Evolutionary conservation across 2,329 filamentous ascomycete species (phyloP).

Genomic region (Sordariomycetes sp.): DNA sequence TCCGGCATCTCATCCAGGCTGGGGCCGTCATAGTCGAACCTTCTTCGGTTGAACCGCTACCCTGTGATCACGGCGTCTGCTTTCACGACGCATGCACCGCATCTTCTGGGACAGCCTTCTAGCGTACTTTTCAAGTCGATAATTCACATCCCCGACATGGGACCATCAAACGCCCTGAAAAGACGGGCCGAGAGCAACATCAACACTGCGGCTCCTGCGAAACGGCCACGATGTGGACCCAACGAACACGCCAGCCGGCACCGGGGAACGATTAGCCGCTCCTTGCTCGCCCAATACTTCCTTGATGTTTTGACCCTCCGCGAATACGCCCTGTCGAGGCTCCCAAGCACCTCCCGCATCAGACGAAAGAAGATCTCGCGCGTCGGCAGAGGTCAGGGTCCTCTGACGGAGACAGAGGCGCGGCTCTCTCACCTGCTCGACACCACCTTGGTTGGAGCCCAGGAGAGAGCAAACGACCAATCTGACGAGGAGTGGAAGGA

Average conservation of each 20-base stretch:
- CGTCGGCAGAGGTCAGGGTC: conserved; percentile 25
- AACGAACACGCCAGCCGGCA: neutral
- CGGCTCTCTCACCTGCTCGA: conserved; percentile 8
- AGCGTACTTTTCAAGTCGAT: neutral
- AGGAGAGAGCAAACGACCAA: conserved; percentile 1
- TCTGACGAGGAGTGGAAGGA: conserved; percentile 33
- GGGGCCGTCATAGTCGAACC: neutral
- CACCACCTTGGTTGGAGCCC: conserved; percentile 6
- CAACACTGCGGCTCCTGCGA: neutral
- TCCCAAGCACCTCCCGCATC: conserved; percentile 54
- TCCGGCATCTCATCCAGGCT: too few species aligned
- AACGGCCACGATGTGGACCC: neutral
- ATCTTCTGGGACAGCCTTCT: neutral
- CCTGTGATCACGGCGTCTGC: neutral
- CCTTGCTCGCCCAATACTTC: conserved; percentile 59
- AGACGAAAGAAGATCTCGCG: conserved; percentile 41
- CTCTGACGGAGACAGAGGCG: conserved; percentile 6
- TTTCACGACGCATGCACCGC: neutral
- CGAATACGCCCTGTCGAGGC: conserved; percentile 51
- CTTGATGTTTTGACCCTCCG: conserved; percentile 51
- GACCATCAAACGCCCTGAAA: neutral
- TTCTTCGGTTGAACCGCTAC: neutral
- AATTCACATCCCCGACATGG: neutral
- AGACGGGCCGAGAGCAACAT: neutral
- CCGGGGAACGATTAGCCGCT: conserved; percentile 28